A percentile compares a stretch with the other conserved stretches of the same genome.
Conservation (phyloP, 2,329 filamentous ascomycete genomes). For the Coniella vitis region DNA sequence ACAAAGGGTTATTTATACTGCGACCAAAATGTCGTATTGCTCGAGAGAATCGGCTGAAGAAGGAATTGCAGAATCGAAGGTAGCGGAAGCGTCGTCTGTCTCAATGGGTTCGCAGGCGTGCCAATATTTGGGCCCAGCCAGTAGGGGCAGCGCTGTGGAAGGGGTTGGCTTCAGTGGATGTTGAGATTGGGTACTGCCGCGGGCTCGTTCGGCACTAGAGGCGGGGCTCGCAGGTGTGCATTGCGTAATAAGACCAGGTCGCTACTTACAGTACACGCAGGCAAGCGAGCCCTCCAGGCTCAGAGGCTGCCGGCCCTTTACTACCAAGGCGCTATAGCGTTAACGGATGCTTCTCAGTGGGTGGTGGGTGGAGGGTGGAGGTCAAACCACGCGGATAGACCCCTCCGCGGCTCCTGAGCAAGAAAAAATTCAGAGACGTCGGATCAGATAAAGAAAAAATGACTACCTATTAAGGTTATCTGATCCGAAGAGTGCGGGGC, state of each 20-base stretch:
- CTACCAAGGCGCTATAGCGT: too few relatives aligned
- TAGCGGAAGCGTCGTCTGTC: not conserved
- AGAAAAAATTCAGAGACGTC: not conserved
- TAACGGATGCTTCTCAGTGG: too few relatives aligned
- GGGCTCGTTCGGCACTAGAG: conserved; percentile 7
- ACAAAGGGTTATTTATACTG: not conserved
- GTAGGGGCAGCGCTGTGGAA: not conserved
- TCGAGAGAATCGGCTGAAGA: not conserved
- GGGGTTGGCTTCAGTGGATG: not conserved
- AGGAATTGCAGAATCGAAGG: not conserved
- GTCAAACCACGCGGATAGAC: too few relatives aligned
- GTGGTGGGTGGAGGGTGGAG: too few relatives aligned
- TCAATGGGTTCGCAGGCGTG: too few relatives aligned
- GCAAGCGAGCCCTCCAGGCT: not conserved
- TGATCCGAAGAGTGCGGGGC: conserved; percentile 3
- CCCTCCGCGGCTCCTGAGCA: not conserved
- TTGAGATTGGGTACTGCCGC: conserved; percentile 5
- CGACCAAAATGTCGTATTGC: not conserved
- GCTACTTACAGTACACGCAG: not conserved
- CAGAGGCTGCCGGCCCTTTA: too few relatives aligned
- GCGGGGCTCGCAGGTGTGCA: conserved; percentile 9
- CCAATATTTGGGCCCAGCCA: not conserved
- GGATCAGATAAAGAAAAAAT: conserved; percentile 4
- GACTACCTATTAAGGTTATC: not conserved
- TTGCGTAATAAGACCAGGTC: conserved; percentile 7